Base-by-base conservation (phyloP, 352 stramenopile species). In the Pythium volutum region DNA sequence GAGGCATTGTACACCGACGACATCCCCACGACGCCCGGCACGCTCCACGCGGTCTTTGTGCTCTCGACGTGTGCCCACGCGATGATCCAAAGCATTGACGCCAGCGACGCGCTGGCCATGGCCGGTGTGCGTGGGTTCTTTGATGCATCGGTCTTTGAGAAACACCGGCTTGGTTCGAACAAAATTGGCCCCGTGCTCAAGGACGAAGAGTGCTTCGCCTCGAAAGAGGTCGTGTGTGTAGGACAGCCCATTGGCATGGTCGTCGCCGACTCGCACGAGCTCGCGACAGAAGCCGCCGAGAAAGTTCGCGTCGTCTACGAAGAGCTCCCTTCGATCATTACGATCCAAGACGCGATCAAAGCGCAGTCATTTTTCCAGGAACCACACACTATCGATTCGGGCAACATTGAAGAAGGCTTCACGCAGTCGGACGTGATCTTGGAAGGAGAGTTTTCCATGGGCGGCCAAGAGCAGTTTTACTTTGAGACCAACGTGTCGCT, bases 391-490 rank as follows among this genome's bases (percentile, higher is more conserved):
- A 89, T 99, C 26, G 76, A 88, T 31, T 74, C 82, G 43, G 93
- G 94, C 12, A 84, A 98, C 54, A 69, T 96, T 4, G 71, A 87
- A 20, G 71, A 83, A 34, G 93, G 81, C 1, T 73, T 91, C 20
- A 73, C 72, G 16, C 70, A 89, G 43, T 79, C 78, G 4, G 79
- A 91, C 39, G 66, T 92, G 31, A 76, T 96, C 20, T 70, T 96
- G 4, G 84, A 96, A 48, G 95, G 95, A 22, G 87, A 93, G 14
- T 86, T 98, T 38, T 76, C 86, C 31, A 88, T 95, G 51, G 93
- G 92, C 22, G 94, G 92, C 8, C 95, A 98, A 62, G 93, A 98
- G 61, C 95, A 98, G 71, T 98, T 98, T 65, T 98, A 98, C 76
- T 89, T 98, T 22, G 93, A 98, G 70, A 97, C 89, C 11, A 93